phyloP scores from a whole-genome alignment of 225 moss, liverwort and hornwort genomes.

The Bryum argenteum region DNA sequence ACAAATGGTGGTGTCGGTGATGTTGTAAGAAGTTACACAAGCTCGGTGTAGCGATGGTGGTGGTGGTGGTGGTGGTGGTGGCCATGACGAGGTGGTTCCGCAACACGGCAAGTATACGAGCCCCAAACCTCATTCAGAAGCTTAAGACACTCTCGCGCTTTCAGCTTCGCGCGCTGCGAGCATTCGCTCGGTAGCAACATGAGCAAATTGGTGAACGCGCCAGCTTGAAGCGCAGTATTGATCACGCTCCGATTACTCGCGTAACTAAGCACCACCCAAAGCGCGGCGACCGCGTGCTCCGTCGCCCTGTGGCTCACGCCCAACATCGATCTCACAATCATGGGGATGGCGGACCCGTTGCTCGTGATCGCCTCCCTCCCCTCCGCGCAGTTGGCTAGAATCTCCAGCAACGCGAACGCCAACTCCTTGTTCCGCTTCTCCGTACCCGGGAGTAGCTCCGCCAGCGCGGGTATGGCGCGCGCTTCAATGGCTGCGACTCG shows the following conservation, averaged over 20 bases:
- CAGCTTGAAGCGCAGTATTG: conserved; percentile 67
- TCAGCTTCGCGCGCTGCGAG: conserved; percentile 67
- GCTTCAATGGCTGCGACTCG: conserved; percentile 61
- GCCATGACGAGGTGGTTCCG: neutral
- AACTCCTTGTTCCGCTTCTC: conserved; percentile 70
- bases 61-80: neutral
- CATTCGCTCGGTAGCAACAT: conserved; percentile 74
- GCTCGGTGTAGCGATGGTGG: conserved; percentile 30
- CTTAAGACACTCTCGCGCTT: conserved; percentile 71
- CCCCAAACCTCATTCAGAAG: conserved; percentile 75
- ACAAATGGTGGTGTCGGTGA: conserved; percentile 33
- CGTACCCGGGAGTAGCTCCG: conserved; percentile 52
- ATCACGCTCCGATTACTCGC: conserved; percentile 69
- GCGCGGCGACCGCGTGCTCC: conserved; percentile 72
- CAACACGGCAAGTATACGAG: conserved; percentile 63
- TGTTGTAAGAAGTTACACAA: conserved; percentile 26
- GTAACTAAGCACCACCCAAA: conserved; percentile 75
- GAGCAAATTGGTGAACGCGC: conserved; percentile 76
- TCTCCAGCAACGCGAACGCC: conserved; percentile 75
- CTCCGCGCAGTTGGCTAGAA: conserved; percentile 78
- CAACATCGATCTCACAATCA: conserved; percentile 69
- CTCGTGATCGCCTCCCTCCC: conserved; percentile 77
- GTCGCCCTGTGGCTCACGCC: conserved; percentile 64
- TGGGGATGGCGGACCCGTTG: conserved; percentile 56
- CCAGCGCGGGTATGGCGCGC: conserved; percentile 65